Evolutionary conservation across 495 filamentous ascomycete genomes (phyloP), one percentile per base, ranked within the genome.

Genomic region (Aspergillus sclerotiicarbonarius): DNA sequence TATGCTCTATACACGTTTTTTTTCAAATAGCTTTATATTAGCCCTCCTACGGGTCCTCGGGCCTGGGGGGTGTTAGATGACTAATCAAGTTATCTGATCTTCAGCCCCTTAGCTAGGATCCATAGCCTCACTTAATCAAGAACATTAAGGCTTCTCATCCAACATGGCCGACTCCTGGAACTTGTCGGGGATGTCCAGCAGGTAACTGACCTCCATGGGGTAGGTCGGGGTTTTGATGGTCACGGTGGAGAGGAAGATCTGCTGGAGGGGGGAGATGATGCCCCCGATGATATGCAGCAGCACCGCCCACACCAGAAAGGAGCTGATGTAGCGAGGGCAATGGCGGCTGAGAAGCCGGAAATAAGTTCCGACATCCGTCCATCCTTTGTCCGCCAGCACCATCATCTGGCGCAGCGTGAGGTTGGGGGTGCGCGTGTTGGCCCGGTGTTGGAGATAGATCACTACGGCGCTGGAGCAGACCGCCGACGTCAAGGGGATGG

Each of bases 401-500:
- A 66, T 60, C 47, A 60, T 21, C 49, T 73, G 61, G 13, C 58
- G 60, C 7, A 71, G 19, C 16, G 53, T 62, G 37, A 65, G 37
- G 8, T 13, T 9, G 9, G 33, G 33, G 13, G 33, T 13, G 2
- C 33, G 33, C 13, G 9, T 7, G 6, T 32, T 6, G 8, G 29
- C 19, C 25, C 41, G 29, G 47, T 58, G 56, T 58, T 72, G 71
- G 15, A 66, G 31, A 29, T 59, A 74, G 29, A 66, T 50, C 2
- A 67, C 67, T 5, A 63, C 67, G 3, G 67, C 65, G 29, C 59
- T 62, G 2, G 69, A 61, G 56, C 67, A 70, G 19, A 71, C 59
- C 3, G 64, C 57, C 3, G 69, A 67, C 0, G 67, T 65, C 52
- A 70, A 48, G 4, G 71, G 71, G 19, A 74, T 61, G 4, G 58